These are phyloP conservation scores for Phoma sp. DNA, from an alignment of 2,329 filamentous ascomycete genomes.

Conservation along the genomic window DNA sequence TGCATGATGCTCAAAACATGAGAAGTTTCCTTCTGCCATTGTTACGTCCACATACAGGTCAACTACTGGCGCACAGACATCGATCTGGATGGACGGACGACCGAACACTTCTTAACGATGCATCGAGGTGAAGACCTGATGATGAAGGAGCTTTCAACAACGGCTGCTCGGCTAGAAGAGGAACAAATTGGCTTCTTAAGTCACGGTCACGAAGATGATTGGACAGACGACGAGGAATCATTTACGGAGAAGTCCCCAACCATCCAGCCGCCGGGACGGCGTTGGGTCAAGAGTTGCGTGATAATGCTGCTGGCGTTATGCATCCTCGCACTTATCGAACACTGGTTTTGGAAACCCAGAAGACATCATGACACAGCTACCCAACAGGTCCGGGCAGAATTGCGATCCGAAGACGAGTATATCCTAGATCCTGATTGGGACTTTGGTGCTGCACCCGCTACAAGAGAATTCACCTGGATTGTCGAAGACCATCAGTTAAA, in stretches of 20 bases:
- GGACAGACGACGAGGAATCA: not conserved
- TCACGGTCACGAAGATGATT: slow-evolving; percentile 16
- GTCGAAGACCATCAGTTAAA: slow-evolving; percentile 64
- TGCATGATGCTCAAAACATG: not conserved
- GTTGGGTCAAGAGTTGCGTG: not conserved
- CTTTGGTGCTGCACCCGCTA: slow-evolving; percentile 55
- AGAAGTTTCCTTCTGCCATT: not conserved
- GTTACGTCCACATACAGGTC: too few relatives aligned
- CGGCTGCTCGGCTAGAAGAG: slow-evolving; percentile 9
- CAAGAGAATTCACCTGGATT: slow-evolving; percentile 66
- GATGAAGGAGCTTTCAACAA: slow-evolving; percentile 11
- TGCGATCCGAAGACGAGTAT: slow-evolving; percentile 48
- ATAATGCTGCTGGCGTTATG: not conserved
- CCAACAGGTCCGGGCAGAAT: slow-evolving; percentile 6
- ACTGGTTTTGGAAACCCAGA: not conserved
- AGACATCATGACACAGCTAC: not conserved
- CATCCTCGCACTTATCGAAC: not conserved
- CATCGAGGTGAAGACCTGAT: not conserved
- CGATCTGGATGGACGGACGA: not conserved
- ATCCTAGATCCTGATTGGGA: slow-evolving; percentile 65
- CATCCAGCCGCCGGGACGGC: not conserved
- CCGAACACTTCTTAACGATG: not conserved
- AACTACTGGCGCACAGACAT: not conserved
- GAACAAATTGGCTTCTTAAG: slow-evolving; percentile 30
- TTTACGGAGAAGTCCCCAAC: not conserved